Base-by-base conservation (phyloP, 495 filamentous ascomycete species). In the Chaetomium tenue region DNA sequence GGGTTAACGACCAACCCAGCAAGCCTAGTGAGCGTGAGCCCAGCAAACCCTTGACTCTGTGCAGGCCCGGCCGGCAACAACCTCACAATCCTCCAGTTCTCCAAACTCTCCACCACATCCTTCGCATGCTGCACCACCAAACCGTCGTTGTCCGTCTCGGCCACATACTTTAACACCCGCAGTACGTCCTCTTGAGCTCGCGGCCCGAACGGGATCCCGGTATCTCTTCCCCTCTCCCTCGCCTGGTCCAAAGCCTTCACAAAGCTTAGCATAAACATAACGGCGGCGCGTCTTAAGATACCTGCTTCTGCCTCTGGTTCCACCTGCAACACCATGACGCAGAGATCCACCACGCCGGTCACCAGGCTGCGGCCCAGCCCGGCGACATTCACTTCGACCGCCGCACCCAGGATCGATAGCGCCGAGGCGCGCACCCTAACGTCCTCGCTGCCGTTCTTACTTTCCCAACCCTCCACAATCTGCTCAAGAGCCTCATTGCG, bases 391-490 rank as follows among this genome's bases (percentile, higher is more conserved):
- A 84, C 86, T 72, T 92, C 88, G 2, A 92, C 77, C 0, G 85
- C 85, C 0, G 77, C 79, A 0, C 85, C 84, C 22, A 94, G 78
- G 20, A 96, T 83, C 6, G 88, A 89, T 0, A 96, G 74, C 3
- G 91, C 91, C 0, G 91, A 94, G 11, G 90, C 82, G 7, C 92
- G 86, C 44, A 92, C 81, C 16, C 92, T 82, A 2, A 93, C 78
- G 69, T 96, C 91, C 68, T 96, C 92, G 22, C 83, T 79, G 0
- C 84, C 81, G 1, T 86, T 83, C 58, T 83, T 88, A 48, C 82
- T 82, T 58, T 87, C 84, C 92, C 92, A 96, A 6, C 89, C 89
- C 6, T 81, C 76, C 2, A 95, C 81, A 44, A 95, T 90, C 53
- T 83, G 82, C 18, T 82, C 81, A 0, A 89, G 76, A 13, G 86